These are phyloP conservation scores for Paracoccidioides brasiliensis DNA, from an alignment of 2,329 filamentous ascomycete species.

Conservation along the genomic window DNA sequence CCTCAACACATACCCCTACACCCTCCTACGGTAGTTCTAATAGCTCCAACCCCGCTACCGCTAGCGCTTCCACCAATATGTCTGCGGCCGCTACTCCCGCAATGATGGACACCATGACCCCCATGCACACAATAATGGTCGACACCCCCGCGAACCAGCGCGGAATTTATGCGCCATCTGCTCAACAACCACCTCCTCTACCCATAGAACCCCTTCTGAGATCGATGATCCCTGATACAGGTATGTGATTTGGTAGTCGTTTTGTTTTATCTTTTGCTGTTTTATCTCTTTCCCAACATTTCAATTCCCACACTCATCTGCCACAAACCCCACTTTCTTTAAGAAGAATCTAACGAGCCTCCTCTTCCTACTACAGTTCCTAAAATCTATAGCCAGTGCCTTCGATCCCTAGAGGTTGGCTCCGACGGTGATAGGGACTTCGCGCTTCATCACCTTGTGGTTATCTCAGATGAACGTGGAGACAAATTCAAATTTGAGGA, in stretches of 20 bases:
- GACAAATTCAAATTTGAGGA: conserved; percentile 94
- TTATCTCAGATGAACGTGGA: conserved; percentile 86
- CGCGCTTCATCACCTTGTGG: conserved; percentile 82
- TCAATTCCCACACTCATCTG: no score
- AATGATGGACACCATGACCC: not conserved
- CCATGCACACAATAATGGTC: conserved; percentile 18
- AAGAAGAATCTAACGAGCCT: not conserved
- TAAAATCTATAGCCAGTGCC: conserved; percentile 76
- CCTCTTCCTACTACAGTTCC: conserved; percentile 15
- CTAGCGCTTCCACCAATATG: conserved; percentile 2
- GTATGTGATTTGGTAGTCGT: not conserved
- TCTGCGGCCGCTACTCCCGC: not conserved
- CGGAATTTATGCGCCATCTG: conserved; percentile 23
- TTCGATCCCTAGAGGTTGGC: conserved; percentile 50
- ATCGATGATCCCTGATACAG: conserved; percentile 9
- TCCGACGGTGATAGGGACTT: conserved; percentile 65
- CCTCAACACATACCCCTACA: not conserved
- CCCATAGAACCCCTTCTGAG: conserved; percentile 28
- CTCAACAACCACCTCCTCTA: conserved; percentile 16
- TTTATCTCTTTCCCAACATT: not conserved
- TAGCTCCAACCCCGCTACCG: conserved; percentile 8
- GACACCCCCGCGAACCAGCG: conserved; percentile 32
- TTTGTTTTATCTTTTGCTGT: not conserved
- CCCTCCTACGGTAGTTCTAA: not conserved
- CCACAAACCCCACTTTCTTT: no score